Evolutionary conservation across 2,329 filamentous ascomycete species (phyloP).

Genomic region (Clonostachys sp.): DNA sequence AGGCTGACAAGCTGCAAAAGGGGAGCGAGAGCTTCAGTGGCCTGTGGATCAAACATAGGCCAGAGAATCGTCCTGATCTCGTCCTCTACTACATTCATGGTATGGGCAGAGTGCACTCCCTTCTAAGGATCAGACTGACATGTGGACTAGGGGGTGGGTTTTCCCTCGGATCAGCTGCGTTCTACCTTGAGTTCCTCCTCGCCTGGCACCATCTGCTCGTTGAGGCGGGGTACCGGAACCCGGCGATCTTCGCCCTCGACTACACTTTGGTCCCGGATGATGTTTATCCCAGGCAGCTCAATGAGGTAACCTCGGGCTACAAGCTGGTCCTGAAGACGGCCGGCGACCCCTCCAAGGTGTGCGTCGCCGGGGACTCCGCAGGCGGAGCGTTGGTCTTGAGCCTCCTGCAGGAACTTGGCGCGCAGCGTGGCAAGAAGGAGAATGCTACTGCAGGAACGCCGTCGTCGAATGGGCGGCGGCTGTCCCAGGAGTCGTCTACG

Average conservation of each 20-base stretch:
- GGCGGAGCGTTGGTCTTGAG: conserved; percentile 71
- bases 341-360: conserved; percentile 56
- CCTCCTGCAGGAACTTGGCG: conserved; percentile 63
- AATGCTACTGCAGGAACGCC: conserved; percentile 7
- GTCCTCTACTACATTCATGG: conserved; percentile 82
- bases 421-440: conserved; percentile 8
- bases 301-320: conserved; percentile 67
- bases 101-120: conserved; percentile 22
- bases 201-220: conserved; percentile 65
- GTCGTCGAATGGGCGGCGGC: no score
- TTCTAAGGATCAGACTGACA: background rate
- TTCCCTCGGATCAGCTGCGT: conserved; percentile 75
- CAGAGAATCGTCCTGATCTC: conserved; percentile 60
- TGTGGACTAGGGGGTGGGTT: conserved; percentile 67
- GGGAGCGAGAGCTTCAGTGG: conserved; percentile 48
- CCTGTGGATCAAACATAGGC: conserved; percentile 64
- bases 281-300: conserved; percentile 67
- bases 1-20: conserved; percentile 6
- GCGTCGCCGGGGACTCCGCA: conserved; percentile 75
- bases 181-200: conserved; percentile 81
- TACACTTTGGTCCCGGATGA: conserved; percentile 76
- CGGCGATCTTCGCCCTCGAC: conserved; percentile 74
- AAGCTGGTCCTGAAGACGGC: conserved; percentile 60
- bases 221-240: conserved; percentile 64
- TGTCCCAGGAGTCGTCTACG: no score